Percentiles rank a stretch among this genome's conserved stretches.
Evolutionary conservation across 192 early-diverging fungal species (phyloP).

Genomic region (Coemansia sp.): DNA sequence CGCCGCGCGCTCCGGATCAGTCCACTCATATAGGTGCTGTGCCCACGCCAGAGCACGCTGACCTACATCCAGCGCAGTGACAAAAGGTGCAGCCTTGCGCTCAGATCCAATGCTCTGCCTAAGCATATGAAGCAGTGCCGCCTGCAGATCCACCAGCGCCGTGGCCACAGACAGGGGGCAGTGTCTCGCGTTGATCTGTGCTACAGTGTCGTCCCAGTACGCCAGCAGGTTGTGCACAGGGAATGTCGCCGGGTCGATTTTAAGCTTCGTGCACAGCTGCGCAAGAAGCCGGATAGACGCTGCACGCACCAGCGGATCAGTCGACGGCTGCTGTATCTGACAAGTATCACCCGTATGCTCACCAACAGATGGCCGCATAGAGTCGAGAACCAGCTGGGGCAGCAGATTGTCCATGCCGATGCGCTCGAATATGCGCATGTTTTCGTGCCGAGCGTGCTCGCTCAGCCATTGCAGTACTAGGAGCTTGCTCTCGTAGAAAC

Average conservation of each 20-base stretch:
- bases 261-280: slow-evolving; percentile 29
- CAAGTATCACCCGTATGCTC: too few species aligned
- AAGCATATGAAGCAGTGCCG: slow-evolving; percentile 36
- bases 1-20: slow-evolving; percentile 37
- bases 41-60: slow-evolving; percentile 34
- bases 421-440: slow-evolving; percentile 30
- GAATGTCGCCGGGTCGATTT: slow-evolving; percentile 19
- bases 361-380: background rate
- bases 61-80: slow-evolving; percentile 1
- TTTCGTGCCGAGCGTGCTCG: slow-evolving; percentile 19
- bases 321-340: background rate
- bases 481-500: slow-evolving; percentile 44
- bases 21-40: slow-evolving; percentile 42
- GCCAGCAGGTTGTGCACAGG: slow-evolving; percentile 21
- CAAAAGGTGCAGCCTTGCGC: background rate
- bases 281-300: slow-evolving; percentile 30
- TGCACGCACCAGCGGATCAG: slow-evolving; percentile 30
- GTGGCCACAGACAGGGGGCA: slow-evolving; percentile 36
- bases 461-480: slow-evolving; percentile 38
- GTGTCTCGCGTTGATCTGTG: slow-evolving; percentile 13
- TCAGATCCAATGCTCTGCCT: slow-evolving; percentile 1
- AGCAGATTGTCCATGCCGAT: slow-evolving; percentile 25
- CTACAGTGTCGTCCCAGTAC: slow-evolving; percentile 29
- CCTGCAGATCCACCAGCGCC: slow-evolving; percentile 34
- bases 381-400: slow-evolving; percentile 11